Base-by-base conservation (phyloP, 768 basidiomycete species). In the Infundibulicybe gibba region DNA sequence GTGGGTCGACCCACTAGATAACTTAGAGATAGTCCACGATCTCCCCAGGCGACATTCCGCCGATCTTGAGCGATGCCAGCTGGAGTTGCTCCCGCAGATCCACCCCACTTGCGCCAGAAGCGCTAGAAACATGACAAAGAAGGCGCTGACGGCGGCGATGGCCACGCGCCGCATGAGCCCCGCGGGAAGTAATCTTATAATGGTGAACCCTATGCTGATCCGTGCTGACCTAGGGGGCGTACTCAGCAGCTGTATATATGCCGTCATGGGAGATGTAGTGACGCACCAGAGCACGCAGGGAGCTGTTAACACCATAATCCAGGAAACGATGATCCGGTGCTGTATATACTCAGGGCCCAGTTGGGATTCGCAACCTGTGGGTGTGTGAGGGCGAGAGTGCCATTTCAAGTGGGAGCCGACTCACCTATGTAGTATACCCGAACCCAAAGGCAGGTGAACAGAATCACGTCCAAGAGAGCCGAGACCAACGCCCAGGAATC, bases 181-280 rank as follows among this genome's bases (percentile, higher is more conserved):
- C 14, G 20, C 19, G 1, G 51, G 55, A 5, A 55, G 32, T 9
- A 59, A 43, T 21, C 54, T 51, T 8, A 53, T 42, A 30, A 59
- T 50, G 16, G 54, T 55, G 42, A 52, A 57, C 19, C 50, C 52
- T 16, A 59, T 54, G 25, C 55, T 57, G 20, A 59, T 57, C 40
- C 55, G 43, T 6, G 51, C 51, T 16, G 55, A n/a, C 58, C 58
- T 59, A 41, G 20, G 30, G 33, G 17, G 38, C 14, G 37, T 34
- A 37, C 21, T 40, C 11, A 14, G 9, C 41, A 13, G 19, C n/a
- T 37, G 21, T 10, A 40, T 6, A 5, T 19, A 16, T 43, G 41
- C 15, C 3, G 37, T 8, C 11, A 35, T 6, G 19, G 38, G 12
- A 38, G 49, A 47, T 20, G 32, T 12, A 32, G 35, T 32, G 25